Evolutionary conservation across 257 asterid species (phyloP).

Genomic region (Lantana camara): DNA sequence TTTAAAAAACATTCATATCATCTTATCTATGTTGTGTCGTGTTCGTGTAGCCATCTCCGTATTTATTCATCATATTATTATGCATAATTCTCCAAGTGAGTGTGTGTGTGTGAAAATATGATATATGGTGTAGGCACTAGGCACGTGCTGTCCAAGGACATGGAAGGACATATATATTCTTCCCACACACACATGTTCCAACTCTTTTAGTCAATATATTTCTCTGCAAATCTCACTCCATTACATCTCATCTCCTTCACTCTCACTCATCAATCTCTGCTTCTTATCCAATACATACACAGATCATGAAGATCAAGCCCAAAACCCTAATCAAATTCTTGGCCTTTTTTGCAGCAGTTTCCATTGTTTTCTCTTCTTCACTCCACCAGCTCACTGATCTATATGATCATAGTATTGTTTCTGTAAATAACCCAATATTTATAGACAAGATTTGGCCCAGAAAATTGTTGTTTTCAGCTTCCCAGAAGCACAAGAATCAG

Average conservation of each 20-base stretch:
- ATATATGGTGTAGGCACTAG: no score
- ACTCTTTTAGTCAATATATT: no score
- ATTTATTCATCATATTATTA: no score
- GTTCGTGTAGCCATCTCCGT: no score
- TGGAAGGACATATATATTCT: background rate
- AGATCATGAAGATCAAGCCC: constrained; percentile 28
- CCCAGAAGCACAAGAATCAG: background rate
- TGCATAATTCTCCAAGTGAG: no score
- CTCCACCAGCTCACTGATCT: constrained; percentile 9
- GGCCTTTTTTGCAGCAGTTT: background rate
- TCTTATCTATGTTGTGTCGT: no score
- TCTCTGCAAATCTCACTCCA: background rate
- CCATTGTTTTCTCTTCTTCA: constrained; percentile 13
- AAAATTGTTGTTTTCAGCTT: constrained; percentile 15
- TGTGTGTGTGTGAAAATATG: no score
- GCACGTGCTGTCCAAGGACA: constrained; percentile 6
- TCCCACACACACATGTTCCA: no score
- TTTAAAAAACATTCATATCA: no score
- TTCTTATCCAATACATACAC: background rate
- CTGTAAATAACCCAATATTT: background rate
- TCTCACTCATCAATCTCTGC: background rate
- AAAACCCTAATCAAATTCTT: constrained; percentile 2
- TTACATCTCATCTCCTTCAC: background rate
- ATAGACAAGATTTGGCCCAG: constrained; percentile 1
- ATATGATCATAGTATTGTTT: no score